Evolutionary conservation across 495 filamentous ascomycete genomes (phyloP).

Genomic region (Gamarada debralockiae): DNA sequence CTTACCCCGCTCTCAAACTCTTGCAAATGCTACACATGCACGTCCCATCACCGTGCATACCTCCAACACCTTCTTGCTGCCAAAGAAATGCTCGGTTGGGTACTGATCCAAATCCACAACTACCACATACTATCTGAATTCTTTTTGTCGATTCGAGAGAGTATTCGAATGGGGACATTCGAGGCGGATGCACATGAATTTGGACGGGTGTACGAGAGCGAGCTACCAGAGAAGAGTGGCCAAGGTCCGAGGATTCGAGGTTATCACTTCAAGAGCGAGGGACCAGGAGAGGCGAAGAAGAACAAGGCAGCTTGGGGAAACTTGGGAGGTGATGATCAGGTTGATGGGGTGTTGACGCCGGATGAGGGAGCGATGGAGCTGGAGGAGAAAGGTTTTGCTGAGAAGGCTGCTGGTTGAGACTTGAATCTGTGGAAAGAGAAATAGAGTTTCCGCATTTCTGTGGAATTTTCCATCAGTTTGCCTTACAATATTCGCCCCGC

Average conservation of each 20-base stretch:
- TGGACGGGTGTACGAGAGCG: slow-evolving; percentile 53
- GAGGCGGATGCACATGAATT: slow-evolving; percentile 57
- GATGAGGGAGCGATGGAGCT: slow-evolving; percentile 49
- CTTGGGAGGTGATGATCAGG: slow-evolving; percentile 37
- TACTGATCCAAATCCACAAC: slow-evolving; percentile 89
- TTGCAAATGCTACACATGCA: slow-evolving; percentile 84
- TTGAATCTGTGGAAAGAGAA: neutral
- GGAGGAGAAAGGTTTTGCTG: slow-evolving; percentile 57
- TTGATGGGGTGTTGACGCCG: slow-evolving; percentile 42
- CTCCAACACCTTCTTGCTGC: slow-evolving; percentile 80
- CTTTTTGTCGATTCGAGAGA: slow-evolving; percentile 62
- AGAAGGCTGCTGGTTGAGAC: slow-evolving; percentile 39
- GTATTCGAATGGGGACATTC: slow-evolving; percentile 58
- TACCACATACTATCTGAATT: slow-evolving; percentile 66
- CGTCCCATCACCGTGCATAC: slow-evolving; percentile 78
- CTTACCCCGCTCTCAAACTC: slow-evolving; percentile 50
- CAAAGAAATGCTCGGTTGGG: slow-evolving; percentile 96
- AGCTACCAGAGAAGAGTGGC: slow-evolving; percentile 69
- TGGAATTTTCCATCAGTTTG: too few relatives aligned
- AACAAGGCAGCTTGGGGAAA: slow-evolving; percentile 63
- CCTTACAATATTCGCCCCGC: too few relatives aligned
- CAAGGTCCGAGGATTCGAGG: slow-evolving; percentile 79
- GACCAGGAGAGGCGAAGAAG: slow-evolving; percentile 59
- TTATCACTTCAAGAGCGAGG: slow-evolving; percentile 72
- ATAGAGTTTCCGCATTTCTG: too few relatives aligned